Evolutionary conservation across 805 yeast genomes (phyloP).

Genomic region (Pichia heedii): DNA sequence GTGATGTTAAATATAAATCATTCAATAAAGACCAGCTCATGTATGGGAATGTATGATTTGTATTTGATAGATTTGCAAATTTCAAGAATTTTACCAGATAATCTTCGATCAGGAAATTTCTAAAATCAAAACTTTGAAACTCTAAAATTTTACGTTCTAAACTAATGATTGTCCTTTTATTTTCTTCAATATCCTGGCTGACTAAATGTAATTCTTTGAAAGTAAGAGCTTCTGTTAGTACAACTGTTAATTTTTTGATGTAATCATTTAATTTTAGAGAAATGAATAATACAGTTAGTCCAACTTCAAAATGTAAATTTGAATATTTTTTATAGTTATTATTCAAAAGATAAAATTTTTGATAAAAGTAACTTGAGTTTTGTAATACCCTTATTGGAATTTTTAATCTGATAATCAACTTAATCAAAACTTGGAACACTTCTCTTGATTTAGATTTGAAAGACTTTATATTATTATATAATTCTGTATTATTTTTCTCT

Average conservation of each 20-base stretch:
- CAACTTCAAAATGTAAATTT: constrained; percentile 45
- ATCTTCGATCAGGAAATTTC: constrained; percentile 59
- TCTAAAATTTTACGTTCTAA: constrained; percentile 70
- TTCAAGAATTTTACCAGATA: constrained; percentile 54
- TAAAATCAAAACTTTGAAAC: constrained; percentile 70
- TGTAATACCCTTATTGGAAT: constrained; percentile 65
- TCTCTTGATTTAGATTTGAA: constrained; percentile 24
- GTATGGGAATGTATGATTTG: constrained; percentile 40
- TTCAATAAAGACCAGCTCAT: constrained; percentile 69
- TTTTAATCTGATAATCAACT: constrained; percentile 43
- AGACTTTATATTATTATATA: constrained; percentile 15
- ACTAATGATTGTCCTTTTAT: constrained; percentile 45
- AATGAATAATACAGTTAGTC: constrained; percentile 56
- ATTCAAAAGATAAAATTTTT: constrained; percentile 56
- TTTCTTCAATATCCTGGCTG: constrained; percentile 36
- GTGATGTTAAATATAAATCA: constrained; percentile 64
- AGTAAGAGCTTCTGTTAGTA: constrained; percentile 40
- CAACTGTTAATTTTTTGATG: constrained; percentile 61
- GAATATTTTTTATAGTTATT: constrained; percentile 44
- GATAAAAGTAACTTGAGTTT: constrained; percentile 64
- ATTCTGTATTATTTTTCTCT: constrained; percentile 13
- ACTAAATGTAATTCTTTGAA: constrained; percentile 24
- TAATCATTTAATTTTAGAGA: constrained; percentile 80
- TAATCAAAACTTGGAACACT: constrained; percentile 45
- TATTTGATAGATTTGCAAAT: constrained; percentile 24